Evolutionary conservation across 2,329 filamentous ascomycete genomes (phyloP).

Genomic region (Ambrosiella beaveri): DNA sequence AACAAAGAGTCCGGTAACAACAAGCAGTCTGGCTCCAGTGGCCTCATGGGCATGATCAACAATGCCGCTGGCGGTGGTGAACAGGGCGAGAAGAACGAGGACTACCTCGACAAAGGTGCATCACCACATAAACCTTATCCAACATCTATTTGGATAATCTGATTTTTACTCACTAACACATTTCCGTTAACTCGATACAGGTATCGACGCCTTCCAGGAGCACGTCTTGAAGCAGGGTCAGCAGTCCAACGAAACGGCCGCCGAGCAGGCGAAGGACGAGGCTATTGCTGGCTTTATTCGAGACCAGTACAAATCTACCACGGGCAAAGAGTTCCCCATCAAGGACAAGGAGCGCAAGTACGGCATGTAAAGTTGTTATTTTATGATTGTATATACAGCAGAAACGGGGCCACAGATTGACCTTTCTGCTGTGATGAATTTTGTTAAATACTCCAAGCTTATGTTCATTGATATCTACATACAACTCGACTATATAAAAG

Average conservation of each 20-base stretch:
- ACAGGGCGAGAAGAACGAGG: conserved; percentile 67
- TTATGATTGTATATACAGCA: too few species aligned
- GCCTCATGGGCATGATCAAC: conserved; percentile 56
- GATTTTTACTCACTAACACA: too few species aligned
- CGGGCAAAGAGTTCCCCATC: conserved; percentile 52
- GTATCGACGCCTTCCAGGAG: conserved; percentile 62
- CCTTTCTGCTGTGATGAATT: too few species aligned
- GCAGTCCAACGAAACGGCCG: conserved; percentile 54
- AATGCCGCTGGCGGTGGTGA: conserved; percentile 51
- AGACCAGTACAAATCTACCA: conserved; percentile 48
- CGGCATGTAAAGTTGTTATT: conserved; percentile 14
- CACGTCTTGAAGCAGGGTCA: conserved; percentile 51
- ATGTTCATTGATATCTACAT: too few species aligned
- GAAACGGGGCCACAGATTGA: too few species aligned
- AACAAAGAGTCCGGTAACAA: conserved; percentile 9
- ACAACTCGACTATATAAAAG: too few species aligned
- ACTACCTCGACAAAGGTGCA: conserved; percentile 62
- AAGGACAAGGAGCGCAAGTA: conserved; percentile 44
- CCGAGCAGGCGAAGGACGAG: conserved; percentile 73
- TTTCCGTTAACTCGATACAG: conserved; percentile 24
- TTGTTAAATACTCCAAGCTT: too few species aligned
- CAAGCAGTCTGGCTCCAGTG: conserved; percentile 26
- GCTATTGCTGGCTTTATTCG: conserved; percentile 59
- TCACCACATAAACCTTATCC: neutral
- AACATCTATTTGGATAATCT: neutral